Evolutionary conservation across 768 basidiomycete genomes (phyloP), one percentile per base, ranked within the genome.

Genomic region (Nidula microcarpa): DNA sequence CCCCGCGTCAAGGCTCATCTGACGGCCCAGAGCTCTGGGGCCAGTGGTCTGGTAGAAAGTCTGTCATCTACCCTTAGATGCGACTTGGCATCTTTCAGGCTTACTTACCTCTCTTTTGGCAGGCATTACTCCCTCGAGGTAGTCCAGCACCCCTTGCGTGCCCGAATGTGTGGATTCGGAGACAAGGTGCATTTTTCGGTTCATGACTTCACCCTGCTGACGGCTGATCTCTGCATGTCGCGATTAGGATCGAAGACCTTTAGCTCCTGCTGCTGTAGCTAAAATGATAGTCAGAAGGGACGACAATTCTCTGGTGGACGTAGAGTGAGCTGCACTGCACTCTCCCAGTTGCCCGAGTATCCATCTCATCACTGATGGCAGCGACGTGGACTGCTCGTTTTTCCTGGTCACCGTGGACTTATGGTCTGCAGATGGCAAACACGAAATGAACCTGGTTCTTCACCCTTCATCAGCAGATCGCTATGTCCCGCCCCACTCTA

Each of bases 131-230:
- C 86, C 11, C 79, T 96, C 41, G 86, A 91, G 58, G 82, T 95
- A 61, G 80, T 91, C 3, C 95, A 97, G 66, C 84, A 95, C 60
- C 94, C 95, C 39, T 69, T 91, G 46, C 84, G 94, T 43, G 95
- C 94, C 47, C 83, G 94, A 58, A 95, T 95, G 87, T 96, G 94
- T 67, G 95, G 95, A 9, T 95, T 96, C 68, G 94, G 94, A 44
- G 93, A 97, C 76, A 96, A 95, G 78, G 94, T 93, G 60, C 55
- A 64, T 59, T 51, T 37, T 49, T 18, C 47, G 48, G 52, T 57
- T 60, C 56, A 58, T 51, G 51, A 57, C 30, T 47, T 54, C 46
- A 37, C 51, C 58, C 51, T 36, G 45, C 44, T 47, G 17, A 49
- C 55, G 52, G 58, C 47, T 39, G 37, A 59, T 54, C 49, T 54